Percentiles rank a stretch among this genome's conserved stretches.
These are phyloP conservation scores for Vitis rotundifolia DNA, from an alignment of 164 flowering plant species.

Conservation along the genomic window DNA sequence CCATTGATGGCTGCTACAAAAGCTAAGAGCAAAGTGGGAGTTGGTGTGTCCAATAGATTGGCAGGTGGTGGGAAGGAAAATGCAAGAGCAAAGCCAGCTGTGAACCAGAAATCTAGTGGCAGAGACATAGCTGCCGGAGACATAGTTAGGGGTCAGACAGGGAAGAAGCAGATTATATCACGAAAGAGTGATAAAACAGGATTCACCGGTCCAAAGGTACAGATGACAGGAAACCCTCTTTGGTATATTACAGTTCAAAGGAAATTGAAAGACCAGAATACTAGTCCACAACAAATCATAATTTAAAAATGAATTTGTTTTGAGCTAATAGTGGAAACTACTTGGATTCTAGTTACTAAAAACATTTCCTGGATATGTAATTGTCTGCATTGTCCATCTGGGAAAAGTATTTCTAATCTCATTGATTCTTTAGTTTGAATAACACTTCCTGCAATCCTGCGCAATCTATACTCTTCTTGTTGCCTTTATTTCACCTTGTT, in stretches of 20 bases:
- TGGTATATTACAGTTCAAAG: neutral
- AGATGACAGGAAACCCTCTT: neutral
- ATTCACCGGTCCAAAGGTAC: slow-evolving; percentile 34
- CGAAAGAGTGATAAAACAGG: slow-evolving; percentile 17
- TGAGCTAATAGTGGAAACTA: no score
- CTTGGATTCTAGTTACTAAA: no score
- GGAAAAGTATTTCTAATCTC: no score
- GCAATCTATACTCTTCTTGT: no score
- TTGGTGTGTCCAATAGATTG: slow-evolving; percentile 5
- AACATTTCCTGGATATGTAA: no score
- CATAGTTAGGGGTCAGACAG: slow-evolving; percentile 18
- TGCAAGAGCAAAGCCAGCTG: slow-evolving; percentile 7
- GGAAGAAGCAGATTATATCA: slow-evolving; percentile 6
- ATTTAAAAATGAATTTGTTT: no score
- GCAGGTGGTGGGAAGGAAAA: slow-evolving; percentile 40
- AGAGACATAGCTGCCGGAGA: slow-evolving; percentile 20
- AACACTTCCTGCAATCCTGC: no score
- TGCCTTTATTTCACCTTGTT: no score
- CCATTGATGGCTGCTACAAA: slow-evolving; percentile 15
- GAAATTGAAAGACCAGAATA: no score
- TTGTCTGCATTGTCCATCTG: no score
- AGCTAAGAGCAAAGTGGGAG: slow-evolving; percentile 14
- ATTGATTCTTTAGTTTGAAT: no score
- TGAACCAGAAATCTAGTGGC: slow-evolving; percentile 17
- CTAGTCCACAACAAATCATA: no score